Conservation (phyloP, 768 basidiomycete species). For the Artomyces pyxidatus region DNA sequence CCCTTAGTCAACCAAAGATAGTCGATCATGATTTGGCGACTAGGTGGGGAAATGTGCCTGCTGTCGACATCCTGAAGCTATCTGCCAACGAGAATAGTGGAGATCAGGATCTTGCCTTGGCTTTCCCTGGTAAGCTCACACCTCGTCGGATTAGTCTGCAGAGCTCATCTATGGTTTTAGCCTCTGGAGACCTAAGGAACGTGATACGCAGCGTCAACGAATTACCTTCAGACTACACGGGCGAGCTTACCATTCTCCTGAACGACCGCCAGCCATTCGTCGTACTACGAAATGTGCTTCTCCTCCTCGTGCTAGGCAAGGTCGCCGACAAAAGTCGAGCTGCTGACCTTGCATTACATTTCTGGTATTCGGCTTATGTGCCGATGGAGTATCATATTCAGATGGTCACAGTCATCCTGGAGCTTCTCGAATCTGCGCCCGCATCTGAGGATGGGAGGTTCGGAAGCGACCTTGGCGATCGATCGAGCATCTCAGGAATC, state of each 20-base stretch:
- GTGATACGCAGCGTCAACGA: conserved; percentile 34
- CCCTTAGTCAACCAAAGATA: too few species aligned
- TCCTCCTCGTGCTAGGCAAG: conserved; percentile 34
- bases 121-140: conserved; percentile 15
- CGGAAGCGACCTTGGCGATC: too few species aligned
- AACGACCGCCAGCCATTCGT: conserved; percentile 30
- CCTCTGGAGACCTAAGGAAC: conserved; percentile 43
- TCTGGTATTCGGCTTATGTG: conserved; percentile 40
- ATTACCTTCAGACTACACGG: conserved; percentile 33
- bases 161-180: conserved; percentile 19
- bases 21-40: conserved; percentile 16
- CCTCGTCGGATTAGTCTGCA: not conserved
- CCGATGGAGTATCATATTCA: too few species aligned
- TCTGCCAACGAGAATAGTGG: conserved; percentile 18
- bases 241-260: conserved; percentile 30
- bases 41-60: conserved; percentile 28
- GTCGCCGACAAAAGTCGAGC: conserved; percentile 25
- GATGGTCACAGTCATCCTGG: too few species aligned
- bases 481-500: too few species aligned
- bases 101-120: conserved; percentile 18
- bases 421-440: too few species aligned
- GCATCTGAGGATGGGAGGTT: too few species aligned
- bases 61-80: conserved; percentile 25
- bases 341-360: conserved; percentile 38
- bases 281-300: conserved; percentile 32